Base-by-base conservation (phyloP, 2,329 filamentous ascomycete species). In the Monascus ruber region DNA sequence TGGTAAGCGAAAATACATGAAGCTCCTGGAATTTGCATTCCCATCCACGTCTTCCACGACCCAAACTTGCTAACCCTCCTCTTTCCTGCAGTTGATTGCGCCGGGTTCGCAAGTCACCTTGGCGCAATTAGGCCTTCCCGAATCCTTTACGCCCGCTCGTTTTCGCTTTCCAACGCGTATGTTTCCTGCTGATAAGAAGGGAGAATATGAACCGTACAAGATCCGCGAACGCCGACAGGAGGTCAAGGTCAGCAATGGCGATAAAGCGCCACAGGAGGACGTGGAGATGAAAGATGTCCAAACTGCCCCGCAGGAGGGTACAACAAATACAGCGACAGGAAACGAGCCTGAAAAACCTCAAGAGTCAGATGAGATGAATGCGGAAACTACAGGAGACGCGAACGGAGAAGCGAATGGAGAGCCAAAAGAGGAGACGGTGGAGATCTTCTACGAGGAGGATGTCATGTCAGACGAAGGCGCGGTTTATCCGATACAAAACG, bases 91-190 rank as follows among this genome's bases (percentile, higher is more conserved):
- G 68, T 62, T 70, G 49, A 71, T 74, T 58, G 68, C 68, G 52
- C 72, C 72, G 38, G 88, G 88, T 57, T 94, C 87, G 60, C 81
- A 83, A 65, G 89, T 81, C 48, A 94, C 87, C 42, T 78, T 94
- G 68, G 88, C 87, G 49, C 87, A 94, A 73, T 76, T 94, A 32
- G 88, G 88, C 37, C 82, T 91, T 52, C 81, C 79, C 52, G 88
- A 95, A 69, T 80, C 77, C n/a, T 81, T 96, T 62, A 94, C 88
- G 29, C 88, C 87, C 33, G 86, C 91, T n/a, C 75, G 80, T 45
- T 77, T 85, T 60, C 84, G 87, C 50, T 76, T 96, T 49, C 79
- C 84, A 27, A 95, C 89, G 63, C 83, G 91, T 68, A 94, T 98
- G 87, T 98, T 96, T 53, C 73, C 74, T 1, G 78, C 72, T 38